Base-by-base conservation (phyloP, 1,284 basidiomycete genomes). In the Irpex lacteus region DNA sequence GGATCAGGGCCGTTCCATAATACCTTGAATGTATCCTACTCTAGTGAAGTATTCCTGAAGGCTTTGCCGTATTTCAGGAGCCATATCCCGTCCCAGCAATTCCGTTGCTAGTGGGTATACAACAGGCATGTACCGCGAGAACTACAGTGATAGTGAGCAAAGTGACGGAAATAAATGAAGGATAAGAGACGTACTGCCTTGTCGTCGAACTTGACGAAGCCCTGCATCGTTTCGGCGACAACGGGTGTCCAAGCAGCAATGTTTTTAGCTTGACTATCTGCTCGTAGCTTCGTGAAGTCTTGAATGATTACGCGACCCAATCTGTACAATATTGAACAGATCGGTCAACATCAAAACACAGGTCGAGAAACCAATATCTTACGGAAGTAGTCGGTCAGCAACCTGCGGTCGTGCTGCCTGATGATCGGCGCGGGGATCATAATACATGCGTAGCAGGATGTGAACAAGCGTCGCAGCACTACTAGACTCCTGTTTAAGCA, bases 181-280 rank as follows among this genome's bases (percentile, higher is more conserved):
- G 19, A 44, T 65, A 60, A 38, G 61, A 40, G n/a, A 82, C 94
- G 79, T 73, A 95, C 94, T 38, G 92, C 88, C 72, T 90, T 94
- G 69, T 95, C 90, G 67, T 98, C 94, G 68, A 98, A 94, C 32
- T 85, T 86, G 72, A 89, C 90, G 71, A 96, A 95, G 8, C 98
- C 98, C 64, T 92, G 88, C 34, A 99, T 76, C 59, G 98, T 95
- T 74, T 98, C 96, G 2, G 90, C 90, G 13, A 98, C 92, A 32
- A 99, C 98, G 9, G 98, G 98, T 34, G 94, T 98, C 98, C 98
- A 99, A 0, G 98, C 97, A 8, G 89, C 79, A 66, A 99, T 97
- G 74, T 98, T 99, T 76, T 98, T 94, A 59, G 89, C 89, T 78
- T 99, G 97, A 2, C 90, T 95, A 69, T 98, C 97, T 2, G 90